Evolutionary conservation across 2,329 filamentous ascomycete species (phyloP), one percentile per base, ranked within the genome.

Genomic region (Sporothrix protearum): DNA sequence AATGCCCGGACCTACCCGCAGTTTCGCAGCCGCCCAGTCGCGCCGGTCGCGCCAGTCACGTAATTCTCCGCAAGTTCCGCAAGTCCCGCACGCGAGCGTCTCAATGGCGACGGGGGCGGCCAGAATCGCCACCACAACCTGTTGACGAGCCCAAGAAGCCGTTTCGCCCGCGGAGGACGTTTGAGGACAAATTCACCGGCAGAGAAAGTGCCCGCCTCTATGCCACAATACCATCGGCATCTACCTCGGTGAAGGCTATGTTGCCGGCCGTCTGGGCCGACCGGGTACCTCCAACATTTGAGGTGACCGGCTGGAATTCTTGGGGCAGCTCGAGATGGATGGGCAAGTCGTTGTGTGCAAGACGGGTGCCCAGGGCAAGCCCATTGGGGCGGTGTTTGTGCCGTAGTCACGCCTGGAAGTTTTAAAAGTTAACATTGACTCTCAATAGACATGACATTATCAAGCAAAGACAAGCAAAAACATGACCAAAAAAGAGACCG

Each of bases 261-360:
- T 57, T 36, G 53, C 53, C 1, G 53, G 53, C 1, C 25, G 75
- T 82, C 83, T 1, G 85, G 83, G 83, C 84, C 79, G 68, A 71
- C 76, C 70, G 78, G 80, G 12, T 75, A 79, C 19, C 73, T 82
- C 81, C 9, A 78, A 79, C 25, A 79, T 80, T 42, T 83, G 80
- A 68, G 83, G 83, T 2, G 77, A 82, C 28, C 78, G 77, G 0
- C 75, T 83, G 2, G 81, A 78, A 0, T 63, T 84, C 0, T 70
- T 83, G 5, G 80, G 79, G 0, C 78, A 82, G 71, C 76, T 85
- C 4, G 77, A 78, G 22, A 39, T 39, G 39, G 19, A 66, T 22
- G 36, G 61, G 1, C 36, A 14, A 2, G 14, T 47, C 14, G 14
- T 47, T 7, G 14, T 66, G 16, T 66, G 61, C 36, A 28, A 33